A percentile compares a stretch with the other conserved stretches of the same genome.
Conservation (phyloP, 768 basidiomycete species). For the Multifurca ochricompacta region DNA sequence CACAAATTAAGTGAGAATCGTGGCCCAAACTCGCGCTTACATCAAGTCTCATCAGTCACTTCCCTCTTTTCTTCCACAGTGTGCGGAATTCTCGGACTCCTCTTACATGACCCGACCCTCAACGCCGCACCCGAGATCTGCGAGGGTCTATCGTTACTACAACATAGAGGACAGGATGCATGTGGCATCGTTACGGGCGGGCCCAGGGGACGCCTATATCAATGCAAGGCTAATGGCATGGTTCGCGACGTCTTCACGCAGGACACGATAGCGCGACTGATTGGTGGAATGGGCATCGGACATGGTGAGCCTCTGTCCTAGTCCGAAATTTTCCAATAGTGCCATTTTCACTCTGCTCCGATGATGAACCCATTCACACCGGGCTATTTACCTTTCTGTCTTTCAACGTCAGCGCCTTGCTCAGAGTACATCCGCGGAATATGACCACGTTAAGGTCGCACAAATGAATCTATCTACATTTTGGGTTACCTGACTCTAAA, state of each 20-base stretch:
- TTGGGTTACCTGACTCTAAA: background rate
- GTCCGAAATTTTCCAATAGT: no score
- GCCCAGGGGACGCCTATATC: slow-evolving; percentile 88
- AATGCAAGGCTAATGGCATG: slow-evolving; percentile 99
- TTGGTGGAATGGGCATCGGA: slow-evolving; percentile 95
- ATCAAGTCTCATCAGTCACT: background rate
- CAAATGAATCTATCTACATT: background rate
- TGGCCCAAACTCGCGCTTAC: background rate
- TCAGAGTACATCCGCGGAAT: no score
- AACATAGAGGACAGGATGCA: slow-evolving; percentile 97
- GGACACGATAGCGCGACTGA: slow-evolving; percentile 61
- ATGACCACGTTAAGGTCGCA: no score
- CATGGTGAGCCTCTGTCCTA: slow-evolving; percentile 57
- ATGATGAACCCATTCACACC: background rate
- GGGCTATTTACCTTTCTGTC: no score
- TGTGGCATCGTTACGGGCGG: slow-evolving; percentile 97
- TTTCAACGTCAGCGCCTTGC: no score
- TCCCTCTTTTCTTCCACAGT: slow-evolving; percentile 34
- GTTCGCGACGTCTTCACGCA: slow-evolving; percentile 94
- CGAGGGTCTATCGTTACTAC: slow-evolving; percentile 91
- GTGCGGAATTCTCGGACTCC: slow-evolving; percentile 91
- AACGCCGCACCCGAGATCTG: slow-evolving; percentile 83
- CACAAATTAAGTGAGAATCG: slow-evolving; percentile 4
- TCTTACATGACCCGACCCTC: slow-evolving; percentile 67
- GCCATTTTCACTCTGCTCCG: background rate